A percentile compares a stretch with the other conserved stretches of the same genome.
phyloP scores from a whole-genome alignment of 768 basidiomycete genomes.

The Rhodotorula toruloides region DNA sequence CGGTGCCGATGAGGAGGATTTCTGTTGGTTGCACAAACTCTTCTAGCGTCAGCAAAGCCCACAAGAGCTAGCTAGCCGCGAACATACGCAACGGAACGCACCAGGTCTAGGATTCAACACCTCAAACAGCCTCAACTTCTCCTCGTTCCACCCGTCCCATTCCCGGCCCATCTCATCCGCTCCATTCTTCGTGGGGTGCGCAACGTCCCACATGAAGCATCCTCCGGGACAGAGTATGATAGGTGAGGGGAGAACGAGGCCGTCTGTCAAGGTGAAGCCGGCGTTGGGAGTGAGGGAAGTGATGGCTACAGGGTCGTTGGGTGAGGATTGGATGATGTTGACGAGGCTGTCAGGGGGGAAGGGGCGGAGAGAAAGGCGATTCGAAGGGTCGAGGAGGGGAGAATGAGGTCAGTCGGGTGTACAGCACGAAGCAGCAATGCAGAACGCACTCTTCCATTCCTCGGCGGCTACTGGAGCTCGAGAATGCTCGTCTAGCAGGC shows the following conservation, averaged over 20 bases:
- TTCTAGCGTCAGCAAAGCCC: too few relatives aligned
- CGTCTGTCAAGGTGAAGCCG: slow-evolving; percentile 48
- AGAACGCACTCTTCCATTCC: slow-evolving; percentile 9
- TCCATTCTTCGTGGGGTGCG: slow-evolving; percentile 47
- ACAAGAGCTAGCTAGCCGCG: too few relatives aligned
- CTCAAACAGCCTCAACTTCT: slow-evolving; percentile 75
- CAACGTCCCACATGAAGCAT: slow-evolving; percentile 85
- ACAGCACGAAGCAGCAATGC: too few relatives aligned
- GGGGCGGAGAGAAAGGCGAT: too few relatives aligned
- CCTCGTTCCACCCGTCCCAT: slow-evolving; percentile 67
- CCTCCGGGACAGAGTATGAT: slow-evolving; percentile 80
- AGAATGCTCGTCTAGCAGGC: background rate
- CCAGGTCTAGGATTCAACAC: slow-evolving; percentile 79
- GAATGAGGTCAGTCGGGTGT: background rate
- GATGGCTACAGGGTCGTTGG: slow-evolving; percentile 35
- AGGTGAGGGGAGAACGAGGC: slow-evolving; percentile 67
- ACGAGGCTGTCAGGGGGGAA: slow-evolving; percentile 18
- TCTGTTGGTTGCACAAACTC: too few relatives aligned
- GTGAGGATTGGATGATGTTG: slow-evolving; percentile 37
- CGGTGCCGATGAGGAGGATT: slow-evolving; percentile 84
- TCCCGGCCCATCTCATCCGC: slow-evolving; percentile 28
- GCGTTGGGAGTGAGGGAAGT: slow-evolving; percentile 31
- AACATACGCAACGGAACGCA: too few relatives aligned
- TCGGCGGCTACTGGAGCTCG: background rate
- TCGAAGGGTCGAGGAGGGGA: background rate